phyloP scores from a whole-genome alignment of 306 rosid genomes.

The Cucumis hystrix region DNA sequence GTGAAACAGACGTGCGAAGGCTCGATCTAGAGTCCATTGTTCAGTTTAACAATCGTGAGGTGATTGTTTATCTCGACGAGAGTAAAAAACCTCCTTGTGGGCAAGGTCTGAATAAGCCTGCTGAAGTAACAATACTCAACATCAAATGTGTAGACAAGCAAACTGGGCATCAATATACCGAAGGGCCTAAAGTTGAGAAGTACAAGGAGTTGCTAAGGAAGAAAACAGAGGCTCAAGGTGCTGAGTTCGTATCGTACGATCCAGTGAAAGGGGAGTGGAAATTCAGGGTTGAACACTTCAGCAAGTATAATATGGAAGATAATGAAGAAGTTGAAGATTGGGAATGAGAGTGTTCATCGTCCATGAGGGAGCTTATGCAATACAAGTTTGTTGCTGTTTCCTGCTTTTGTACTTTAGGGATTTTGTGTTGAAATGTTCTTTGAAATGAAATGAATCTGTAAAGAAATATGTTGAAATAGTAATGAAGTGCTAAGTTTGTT shows the following conservation, averaged over 20 bases:
- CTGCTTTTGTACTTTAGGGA: not conserved
- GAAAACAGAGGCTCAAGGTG: constrained; percentile 92
- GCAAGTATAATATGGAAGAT: constrained; percentile 42
- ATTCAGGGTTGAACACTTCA: constrained; percentile 77
- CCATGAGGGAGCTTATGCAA: constrained; percentile 2
- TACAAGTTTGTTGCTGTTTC: not conserved
- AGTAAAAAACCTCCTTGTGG: constrained; percentile 90
- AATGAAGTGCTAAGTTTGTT: not conserved
- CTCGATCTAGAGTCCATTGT: constrained; percentile 80
- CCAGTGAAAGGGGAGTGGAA: constrained; percentile 84
- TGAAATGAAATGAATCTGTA: not conserved
- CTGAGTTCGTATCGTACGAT: constrained; percentile 68
- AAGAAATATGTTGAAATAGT: not conserved
- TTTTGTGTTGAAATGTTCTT: not conserved
- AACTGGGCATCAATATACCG: constrained; percentile 54
- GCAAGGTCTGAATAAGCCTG: constrained; percentile 95
- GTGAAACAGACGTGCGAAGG: constrained; percentile 81
- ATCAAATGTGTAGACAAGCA: constrained; percentile 72
- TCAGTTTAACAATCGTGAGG: constrained; percentile 87
- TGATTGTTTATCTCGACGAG: constrained; percentile 86
- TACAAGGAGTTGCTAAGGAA: constrained; percentile 84
- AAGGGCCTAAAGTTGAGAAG: constrained; percentile 68
- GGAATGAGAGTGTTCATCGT: not conserved
- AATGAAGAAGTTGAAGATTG: constrained; percentile 21
- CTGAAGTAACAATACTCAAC: constrained; percentile 90